Evolutionary conservation across 2,329 filamentous ascomycete genomes (phyloP).

Genomic region (Beauveria asiatica): DNA sequence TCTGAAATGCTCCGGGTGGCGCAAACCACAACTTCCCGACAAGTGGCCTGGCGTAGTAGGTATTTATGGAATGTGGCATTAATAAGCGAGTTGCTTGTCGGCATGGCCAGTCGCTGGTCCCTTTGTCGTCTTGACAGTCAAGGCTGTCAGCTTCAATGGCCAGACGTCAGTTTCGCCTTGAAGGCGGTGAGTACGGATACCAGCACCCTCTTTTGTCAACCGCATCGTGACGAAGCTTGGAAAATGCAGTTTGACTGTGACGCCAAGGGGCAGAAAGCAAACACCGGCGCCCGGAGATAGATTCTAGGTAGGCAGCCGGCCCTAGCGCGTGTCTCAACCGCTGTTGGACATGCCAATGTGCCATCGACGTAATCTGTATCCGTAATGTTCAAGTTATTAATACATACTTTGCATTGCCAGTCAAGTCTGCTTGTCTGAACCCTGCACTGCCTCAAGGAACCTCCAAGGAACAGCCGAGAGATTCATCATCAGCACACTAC

Average conservation of each 20-base stretch:
- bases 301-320: neutral
- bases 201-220: neutral
- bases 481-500: no score
- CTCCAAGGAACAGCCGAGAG: neutral
- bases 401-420: neutral
- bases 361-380: no score
- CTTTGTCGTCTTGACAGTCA: conserved; percentile 24
- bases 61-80: conserved; percentile 27
- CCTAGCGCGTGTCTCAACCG: neutral
- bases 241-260: neutral
- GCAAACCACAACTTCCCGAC: conserved; percentile 28
- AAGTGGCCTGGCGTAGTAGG: conserved; percentile 30
- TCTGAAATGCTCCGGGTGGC: conserved; percentile 24
- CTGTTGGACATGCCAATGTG: no score
- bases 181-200: neutral
- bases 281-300: neutral
- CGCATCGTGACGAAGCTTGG: neutral
- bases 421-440: neutral
- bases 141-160: neutral
- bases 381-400: neutral
- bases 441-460: neutral
- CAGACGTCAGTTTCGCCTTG: neutral
- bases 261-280: neutral
- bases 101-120: conserved; percentile 27
- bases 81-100: conserved; percentile 16